A percentile compares a stretch with the other conserved stretches of the same genome.
Evolutionary conservation across 805 yeast genomes (phyloP).

Genomic region (Brettanomyces nanus): DNA sequence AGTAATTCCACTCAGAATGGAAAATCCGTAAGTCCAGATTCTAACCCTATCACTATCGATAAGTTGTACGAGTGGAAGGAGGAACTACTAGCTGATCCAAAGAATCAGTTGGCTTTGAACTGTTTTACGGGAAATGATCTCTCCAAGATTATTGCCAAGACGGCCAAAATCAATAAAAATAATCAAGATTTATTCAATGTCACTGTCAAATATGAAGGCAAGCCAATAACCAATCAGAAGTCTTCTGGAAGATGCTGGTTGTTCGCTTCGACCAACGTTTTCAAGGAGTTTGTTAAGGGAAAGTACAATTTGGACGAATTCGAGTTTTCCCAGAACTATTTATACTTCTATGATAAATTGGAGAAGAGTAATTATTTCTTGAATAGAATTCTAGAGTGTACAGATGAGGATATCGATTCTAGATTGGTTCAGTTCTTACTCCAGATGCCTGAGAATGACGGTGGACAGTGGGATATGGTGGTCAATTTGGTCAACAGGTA

Average conservation of each 20-base stretch:
- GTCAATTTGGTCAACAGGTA: slow-evolving; percentile 68
- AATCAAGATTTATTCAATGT: slow-evolving; percentile 36
- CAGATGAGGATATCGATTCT: slow-evolving; percentile 60
- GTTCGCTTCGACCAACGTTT: slow-evolving; percentile 74
- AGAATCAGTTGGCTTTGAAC: slow-evolving; percentile 44
- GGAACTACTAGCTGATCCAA: slow-evolving; percentile 35
- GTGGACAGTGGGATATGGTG: slow-evolving; percentile 89
- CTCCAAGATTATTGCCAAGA: slow-evolving; percentile 32
- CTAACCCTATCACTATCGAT: slow-evolving; percentile 25
- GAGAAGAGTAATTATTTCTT: slow-evolving; percentile 79
- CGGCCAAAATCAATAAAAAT: slow-evolving; percentile 20
- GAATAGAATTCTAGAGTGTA: slow-evolving; percentile 65
- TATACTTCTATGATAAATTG: slow-evolving; percentile 79
- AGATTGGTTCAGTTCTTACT: slow-evolving; percentile 61
- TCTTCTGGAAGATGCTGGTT: slow-evolving; percentile 85
- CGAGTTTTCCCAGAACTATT: slow-evolving; percentile 72
- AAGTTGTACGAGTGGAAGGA: slow-evolving; percentile 38
- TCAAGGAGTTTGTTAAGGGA: slow-evolving; percentile 57
- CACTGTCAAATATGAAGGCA: slow-evolving; percentile 40
- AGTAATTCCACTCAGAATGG: slow-evolving; percentile 1
- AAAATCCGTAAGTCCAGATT: slow-evolving; percentile 1
- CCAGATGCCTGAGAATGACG: slow-evolving; percentile 65
- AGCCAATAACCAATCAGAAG: slow-evolving; percentile 69
- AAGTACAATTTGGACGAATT: slow-evolving; percentile 57
- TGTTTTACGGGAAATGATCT: slow-evolving; percentile 44